A percentile compares a stretch with the other conserved stretches of the same genome.
These are phyloP conservation scores for Epithele typhae DNA, from an alignment of 768 basidiomycete species.

Conservation along the genomic window DNA sequence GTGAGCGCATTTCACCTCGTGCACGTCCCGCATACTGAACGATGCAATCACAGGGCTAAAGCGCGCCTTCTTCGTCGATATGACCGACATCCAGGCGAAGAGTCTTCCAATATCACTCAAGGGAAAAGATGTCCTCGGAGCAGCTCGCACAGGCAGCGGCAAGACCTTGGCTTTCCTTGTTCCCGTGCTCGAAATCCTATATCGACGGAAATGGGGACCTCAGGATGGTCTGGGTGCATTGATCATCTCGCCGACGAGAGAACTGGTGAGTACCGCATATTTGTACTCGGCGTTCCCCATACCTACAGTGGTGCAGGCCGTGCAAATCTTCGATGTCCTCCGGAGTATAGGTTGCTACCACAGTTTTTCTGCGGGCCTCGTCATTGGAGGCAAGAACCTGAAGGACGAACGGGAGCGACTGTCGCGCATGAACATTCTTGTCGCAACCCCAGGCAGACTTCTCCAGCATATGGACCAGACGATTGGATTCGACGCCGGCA, in stretches of 20 bases:
- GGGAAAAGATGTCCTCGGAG: constrained; percentile 63
- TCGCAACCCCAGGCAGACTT: constrained; percentile 92
- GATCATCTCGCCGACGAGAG: constrained; percentile 91
- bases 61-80: constrained; percentile 78
- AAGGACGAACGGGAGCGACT: constrained; percentile 90
- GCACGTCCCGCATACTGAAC: background rate
- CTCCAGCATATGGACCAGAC: constrained; percentile 99
- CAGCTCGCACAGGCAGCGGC: constrained; percentile 68
- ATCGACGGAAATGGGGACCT: constrained; percentile 66
- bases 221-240: constrained; percentile 80
- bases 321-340: constrained; percentile 96
- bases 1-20: constrained; percentile 30
- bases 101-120: constrained; percentile 58
- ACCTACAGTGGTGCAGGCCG: constrained; percentile 51
- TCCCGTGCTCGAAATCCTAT: constrained; percentile 60
- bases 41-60: constrained; percentile 58
- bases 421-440: constrained; percentile 95
- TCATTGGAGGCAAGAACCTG: constrained; percentile 94
- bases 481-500: constrained; percentile 86
- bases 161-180: constrained; percentile 74
- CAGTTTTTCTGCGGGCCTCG: constrained; percentile 87
- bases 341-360: constrained; percentile 92
- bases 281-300: background rate
- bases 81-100: constrained; percentile 75
- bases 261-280: constrained; percentile 66